Base-by-base conservation (phyloP, 2,329 filamentous ascomycete genomes). In the Leptographium wingfieldii region DNA sequence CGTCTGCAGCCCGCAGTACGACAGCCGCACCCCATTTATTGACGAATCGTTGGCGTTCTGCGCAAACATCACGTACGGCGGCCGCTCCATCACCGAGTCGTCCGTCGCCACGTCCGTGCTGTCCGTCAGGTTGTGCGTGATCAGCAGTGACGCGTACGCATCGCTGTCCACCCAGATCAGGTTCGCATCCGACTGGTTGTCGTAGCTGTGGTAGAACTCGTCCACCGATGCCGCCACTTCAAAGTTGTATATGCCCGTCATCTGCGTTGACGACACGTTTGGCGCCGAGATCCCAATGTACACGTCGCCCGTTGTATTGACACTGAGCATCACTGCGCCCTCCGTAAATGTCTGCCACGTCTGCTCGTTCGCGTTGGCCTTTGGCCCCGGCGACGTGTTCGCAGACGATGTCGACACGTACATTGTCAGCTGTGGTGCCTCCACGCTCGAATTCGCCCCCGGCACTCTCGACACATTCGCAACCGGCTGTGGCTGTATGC, bases 91-190 rank as follows among this genome's bases (percentile, higher is more conserved):
- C 33, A 81, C 68, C 61, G 73, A 73, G 77, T 80, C 80, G 75
- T 86, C 56, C 9, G 43, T 66, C 76, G 69, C 70, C 3, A 77
- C 68, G 62, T 84, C 74, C 1, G 75, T 71, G 2, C 73, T 73
- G 56, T 75, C 74, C 0, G 87, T 91, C 56, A 92, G 73, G 66
- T 92, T 87, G 58, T 84, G 79, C 0, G 91, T 95, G 53, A 88
- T 85, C 51, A 99, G 78, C 31, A 99, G 76, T 2, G 90, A 88
- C 2, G 90, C 86, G 35, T 79, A 80, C 52, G 83, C 85, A 71
- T 97, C 94, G 29, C 89, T 90, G 68, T 97, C 94, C 58, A 96
- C 83, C 73, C 92, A 87, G 66, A 84, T 81, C 9, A 96, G 76
- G 64, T 86, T 81, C 0, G 82, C 75, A 25, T 76, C 69, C 1